Evolutionary conservation across 1,284 basidiomycete species (phyloP).

Genomic region (Mycena citricolor): DNA sequence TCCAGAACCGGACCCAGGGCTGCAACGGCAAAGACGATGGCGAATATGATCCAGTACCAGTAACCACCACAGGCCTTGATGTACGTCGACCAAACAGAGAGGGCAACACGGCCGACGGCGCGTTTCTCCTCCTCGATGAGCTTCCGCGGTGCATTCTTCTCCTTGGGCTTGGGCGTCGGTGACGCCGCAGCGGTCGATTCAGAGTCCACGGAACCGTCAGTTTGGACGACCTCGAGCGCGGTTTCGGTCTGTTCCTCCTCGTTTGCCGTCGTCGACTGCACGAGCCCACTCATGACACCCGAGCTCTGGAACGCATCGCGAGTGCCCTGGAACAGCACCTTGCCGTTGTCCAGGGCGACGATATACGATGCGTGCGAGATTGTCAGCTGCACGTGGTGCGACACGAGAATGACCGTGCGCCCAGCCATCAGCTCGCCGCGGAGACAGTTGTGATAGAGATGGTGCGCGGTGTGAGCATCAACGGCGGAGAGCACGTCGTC

Average conservation of each 20-base stretch:
- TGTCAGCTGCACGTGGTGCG: conserved; percentile 86
- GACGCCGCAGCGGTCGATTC: conserved; percentile 44
- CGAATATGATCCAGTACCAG: conserved; percentile 76
- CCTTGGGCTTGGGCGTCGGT: conserved; percentile 53
- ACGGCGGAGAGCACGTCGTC: conserved; percentile 88
- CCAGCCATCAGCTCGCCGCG: conserved; percentile 80
- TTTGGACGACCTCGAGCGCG: conserved; percentile 32
- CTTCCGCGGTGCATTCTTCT: conserved; percentile 64
- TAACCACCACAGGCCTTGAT: conserved; percentile 66
- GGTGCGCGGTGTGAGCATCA: conserved; percentile 87
- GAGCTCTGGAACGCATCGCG: conserved; percentile 67
- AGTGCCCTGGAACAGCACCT: conserved; percentile 73
- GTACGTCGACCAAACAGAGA: conserved; percentile 82
- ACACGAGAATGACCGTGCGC: conserved; percentile 84
- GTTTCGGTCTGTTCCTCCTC: conserved; percentile 45
- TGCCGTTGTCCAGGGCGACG: conserved; percentile 85
- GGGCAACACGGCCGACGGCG: conserved; percentile 79
- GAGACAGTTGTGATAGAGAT: conserved; percentile 81
- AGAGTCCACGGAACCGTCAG: conserved; percentile 48
- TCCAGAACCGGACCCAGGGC: conserved; percentile 77
- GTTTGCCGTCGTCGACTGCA: conserved; percentile 57
- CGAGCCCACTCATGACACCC: conserved; percentile 63
- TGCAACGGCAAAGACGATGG: conserved; percentile 56
- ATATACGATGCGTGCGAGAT: conserved; percentile 69
- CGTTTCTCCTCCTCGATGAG: conserved; percentile 89